These are phyloP conservation scores for Anisogramma anomala DNA, from an alignment of 2,329 filamentous ascomycete species.

Conservation along the genomic window DNA sequence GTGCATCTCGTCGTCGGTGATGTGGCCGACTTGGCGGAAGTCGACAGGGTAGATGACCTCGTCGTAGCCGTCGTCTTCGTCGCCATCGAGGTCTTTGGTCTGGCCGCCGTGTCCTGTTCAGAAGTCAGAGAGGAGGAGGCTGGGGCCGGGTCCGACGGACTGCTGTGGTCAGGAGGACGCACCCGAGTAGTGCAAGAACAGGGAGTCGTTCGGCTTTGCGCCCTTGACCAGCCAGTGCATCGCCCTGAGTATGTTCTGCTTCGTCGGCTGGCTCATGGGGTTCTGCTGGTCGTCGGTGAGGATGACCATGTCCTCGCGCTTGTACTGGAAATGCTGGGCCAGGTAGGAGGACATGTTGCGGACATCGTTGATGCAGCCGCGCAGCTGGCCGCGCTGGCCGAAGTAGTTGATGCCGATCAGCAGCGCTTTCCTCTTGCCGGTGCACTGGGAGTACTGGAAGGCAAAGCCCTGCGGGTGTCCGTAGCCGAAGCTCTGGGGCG, in stretches of 20 bases:
- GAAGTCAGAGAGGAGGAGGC: no score
- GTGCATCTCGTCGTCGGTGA: slow-evolving; percentile 77
- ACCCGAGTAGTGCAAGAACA: slow-evolving; percentile 98
- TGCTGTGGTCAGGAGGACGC: no score
- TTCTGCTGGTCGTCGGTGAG: slow-evolving; percentile 96
- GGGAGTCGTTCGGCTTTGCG: slow-evolving; percentile 78
- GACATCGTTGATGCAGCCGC: slow-evolving; percentile 94
- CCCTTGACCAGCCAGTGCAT: slow-evolving; percentile 99
- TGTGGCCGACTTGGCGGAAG: slow-evolving; percentile 67
- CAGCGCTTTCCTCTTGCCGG: slow-evolving; percentile 75
- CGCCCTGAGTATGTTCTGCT: slow-evolving; percentile 84
- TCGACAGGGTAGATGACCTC: slow-evolving; percentile 79
- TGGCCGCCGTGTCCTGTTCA: slow-evolving; percentile 63
- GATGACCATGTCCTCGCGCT: slow-evolving; percentile 92
- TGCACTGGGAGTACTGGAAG: slow-evolving; percentile 88
- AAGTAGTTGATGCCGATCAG: slow-evolving; percentile 97
- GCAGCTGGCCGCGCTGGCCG: slow-evolving; percentile 75
- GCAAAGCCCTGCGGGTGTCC: slow-evolving; percentile 71
- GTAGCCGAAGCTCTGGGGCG: slow-evolving; percentile 62
- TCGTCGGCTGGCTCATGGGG: slow-evolving; percentile 92
- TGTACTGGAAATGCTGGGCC: slow-evolving; percentile 81
- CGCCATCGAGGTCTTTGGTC: slow-evolving; percentile 65
- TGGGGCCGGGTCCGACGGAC: no score
- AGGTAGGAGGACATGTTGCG: slow-evolving; percentile 93
- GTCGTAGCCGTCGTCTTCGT: slow-evolving; percentile 72